Conservation (phyloP, 2,329 filamentous ascomycete genomes). For the Fusarium brevicatenulatum region DNA sequence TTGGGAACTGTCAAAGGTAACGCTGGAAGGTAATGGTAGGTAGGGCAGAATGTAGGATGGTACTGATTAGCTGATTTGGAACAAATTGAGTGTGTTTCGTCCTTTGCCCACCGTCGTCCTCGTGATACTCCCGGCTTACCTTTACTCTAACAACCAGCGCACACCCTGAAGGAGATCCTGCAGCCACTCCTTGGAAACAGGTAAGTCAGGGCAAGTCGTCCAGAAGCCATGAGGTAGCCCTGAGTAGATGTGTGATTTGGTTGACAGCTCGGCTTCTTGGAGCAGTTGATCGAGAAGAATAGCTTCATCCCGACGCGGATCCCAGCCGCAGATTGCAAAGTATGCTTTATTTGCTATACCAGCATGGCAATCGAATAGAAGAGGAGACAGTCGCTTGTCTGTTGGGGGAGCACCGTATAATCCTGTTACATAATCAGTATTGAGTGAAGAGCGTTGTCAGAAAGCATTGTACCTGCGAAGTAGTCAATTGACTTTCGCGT, state of each 20-base stretch:
- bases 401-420: slow-evolving; percentile 43
- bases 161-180: slow-evolving; percentile 42
- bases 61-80: background rate
- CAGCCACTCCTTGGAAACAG: slow-evolving; percentile 46
- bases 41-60: background rate
- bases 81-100: background rate
- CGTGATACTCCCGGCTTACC: background rate
- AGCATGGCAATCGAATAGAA: slow-evolving; percentile 48
- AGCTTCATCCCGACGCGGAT: slow-evolving; percentile 60
- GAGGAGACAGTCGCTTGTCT: slow-evolving; percentile 54
- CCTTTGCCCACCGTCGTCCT: background rate
- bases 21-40: background rate
- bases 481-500: slow-evolving; percentile 52
- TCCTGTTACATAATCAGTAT: slow-evolving; percentile 13
- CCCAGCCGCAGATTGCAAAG: slow-evolving; percentile 59
- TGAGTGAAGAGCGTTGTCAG: background rate
- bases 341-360: slow-evolving; percentile 49
- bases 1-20: background rate
- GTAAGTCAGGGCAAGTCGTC: slow-evolving; percentile 51
- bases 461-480: slow-evolving; percentile 41
- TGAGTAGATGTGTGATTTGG: slow-evolving; percentile 53
- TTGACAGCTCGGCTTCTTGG: slow-evolving; percentile 46
- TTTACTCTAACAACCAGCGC: slow-evolving; percentile 34
- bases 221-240: slow-evolving; percentile 56
- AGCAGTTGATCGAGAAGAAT: slow-evolving; percentile 57